A percentile compares a stretch with the other conserved stretches of the same genome.
phyloP scores from a whole-genome alignment of 2,329 filamentous ascomycete genomes.

The Pseudodiploospora longispora region DNA sequence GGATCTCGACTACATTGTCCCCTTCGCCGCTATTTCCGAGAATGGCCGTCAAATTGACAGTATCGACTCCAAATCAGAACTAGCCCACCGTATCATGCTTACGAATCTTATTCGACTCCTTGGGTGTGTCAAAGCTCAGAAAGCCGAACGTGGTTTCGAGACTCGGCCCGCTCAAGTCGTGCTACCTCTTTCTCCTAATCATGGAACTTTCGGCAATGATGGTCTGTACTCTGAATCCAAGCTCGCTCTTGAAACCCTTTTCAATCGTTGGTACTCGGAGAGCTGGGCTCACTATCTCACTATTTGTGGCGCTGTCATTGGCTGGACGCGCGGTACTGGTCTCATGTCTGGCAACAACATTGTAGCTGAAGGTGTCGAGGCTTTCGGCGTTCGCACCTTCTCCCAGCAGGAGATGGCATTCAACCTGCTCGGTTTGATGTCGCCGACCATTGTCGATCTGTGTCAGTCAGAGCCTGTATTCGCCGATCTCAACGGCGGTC shows the following conservation, averaged over 20 bases:
- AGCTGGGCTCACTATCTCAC: conserved; percentile 97
- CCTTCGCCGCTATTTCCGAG: conserved; percentile 95
- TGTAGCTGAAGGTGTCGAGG: conserved; percentile 93
- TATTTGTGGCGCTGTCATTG: conserved; percentile 95
- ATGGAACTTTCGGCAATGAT: conserved; percentile 96
- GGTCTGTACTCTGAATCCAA: conserved; percentile 98
- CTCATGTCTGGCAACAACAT: conserved; percentile 98
- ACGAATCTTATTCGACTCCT: conserved; percentile 92
- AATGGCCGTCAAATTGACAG: conserved; percentile 95
- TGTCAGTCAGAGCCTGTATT: conserved; percentile 95
- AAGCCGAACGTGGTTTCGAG: conserved; percentile 79
- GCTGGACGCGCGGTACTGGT: conserved; percentile 97
- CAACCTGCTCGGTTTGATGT: conserved; percentile 94
- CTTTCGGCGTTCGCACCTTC: conserved; percentile 94
- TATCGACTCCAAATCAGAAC: conserved; percentile 95
- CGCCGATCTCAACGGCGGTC: conserved; percentile 92
- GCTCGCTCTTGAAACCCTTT: conserved; percentile 90
- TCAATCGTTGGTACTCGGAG: conserved; percentile 98
- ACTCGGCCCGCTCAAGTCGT: conserved; percentile 96
- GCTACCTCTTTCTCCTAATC: conserved; percentile 91
- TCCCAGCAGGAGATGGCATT: conserved; percentile 99
- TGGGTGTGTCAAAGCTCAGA: conserved; percentile 84
- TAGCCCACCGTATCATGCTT: conserved; percentile 97
- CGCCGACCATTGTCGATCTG: conserved; percentile 84
- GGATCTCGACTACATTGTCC: conserved; percentile 94